Evolutionary conservation across 768 basidiomycete genomes (phyloP).

Genomic region (Naganishia onofrii): DNA sequence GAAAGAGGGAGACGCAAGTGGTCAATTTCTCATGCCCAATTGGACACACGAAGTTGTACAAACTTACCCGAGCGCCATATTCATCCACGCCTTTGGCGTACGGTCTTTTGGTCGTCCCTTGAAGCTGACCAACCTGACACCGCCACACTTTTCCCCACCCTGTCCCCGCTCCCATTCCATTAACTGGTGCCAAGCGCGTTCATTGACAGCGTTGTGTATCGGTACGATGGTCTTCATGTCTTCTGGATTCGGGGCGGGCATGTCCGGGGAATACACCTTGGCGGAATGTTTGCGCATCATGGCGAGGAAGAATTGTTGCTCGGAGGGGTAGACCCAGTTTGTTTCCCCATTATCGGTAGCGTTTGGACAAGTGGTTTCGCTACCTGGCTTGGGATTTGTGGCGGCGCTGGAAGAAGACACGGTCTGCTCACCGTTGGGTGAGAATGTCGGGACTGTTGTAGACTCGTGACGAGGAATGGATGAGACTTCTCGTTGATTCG

Average conservation of each 20-base stretch:
- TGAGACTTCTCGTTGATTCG: conserved; percentile 73
- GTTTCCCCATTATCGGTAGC: conserved; percentile 53
- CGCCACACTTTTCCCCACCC: conserved; percentile 71
- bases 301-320: conserved; percentile 97
- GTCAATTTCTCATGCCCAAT: not conserved
- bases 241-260: conserved; percentile 63
- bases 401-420: conserved; percentile 21
- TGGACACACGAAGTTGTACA: not conserved
- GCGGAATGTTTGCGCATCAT: conserved; percentile 90
- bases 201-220: conserved; percentile 98
- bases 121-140: conserved; percentile 57
- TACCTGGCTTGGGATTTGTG: conserved; percentile 24
- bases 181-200: conserved; percentile 81
- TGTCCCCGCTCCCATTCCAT: conserved; percentile 76
- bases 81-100: conserved; percentile 76
- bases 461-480: conserved; percentile 69
- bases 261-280: conserved; percentile 24
- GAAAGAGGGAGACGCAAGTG: not conserved
- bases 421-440: conserved; percentile 18
- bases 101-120: conserved; percentile 78
- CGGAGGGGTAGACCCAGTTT: conserved; percentile 97
- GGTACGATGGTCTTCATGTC: conserved; percentile 97
- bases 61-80: conserved; percentile 79
- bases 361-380: conserved; percentile 23
- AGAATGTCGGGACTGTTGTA: conserved; percentile 15